Base-by-base conservation (phyloP, 140 eudicot species). In the Erigeron philadelphicus region DNA sequence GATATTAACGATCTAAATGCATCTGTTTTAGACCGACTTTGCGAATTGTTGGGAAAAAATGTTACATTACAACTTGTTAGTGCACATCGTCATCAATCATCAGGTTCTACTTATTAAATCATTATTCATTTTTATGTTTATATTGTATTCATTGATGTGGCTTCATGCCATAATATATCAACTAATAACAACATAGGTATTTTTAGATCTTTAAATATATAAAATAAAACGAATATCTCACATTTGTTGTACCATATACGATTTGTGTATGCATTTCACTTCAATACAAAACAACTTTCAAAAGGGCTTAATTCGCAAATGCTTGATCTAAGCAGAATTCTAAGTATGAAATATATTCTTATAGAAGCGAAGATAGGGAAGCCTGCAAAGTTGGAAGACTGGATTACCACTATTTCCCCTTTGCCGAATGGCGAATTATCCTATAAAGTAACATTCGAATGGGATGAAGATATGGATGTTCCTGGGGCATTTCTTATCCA, bases 401-500 rank as follows among this genome's bases (percentile, higher is more conserved):
- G 96, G 95, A 57, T 64, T 23, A 68, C 75, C 2, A 72, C 75
- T 31, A 31, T 78, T 45, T 68, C 79, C 54, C 75, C 83, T 21
- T 4, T 80, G 16, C 44, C 78, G 18, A 80, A 58, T 18, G 86
- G 76, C 1, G 82, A 79, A 15, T 55, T 79, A 11, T 54, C 81
- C 0, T 89, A 81, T 67, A 74, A 57, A 44, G 87, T 86, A 25
- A 73, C 75, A 6, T 89, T 89, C 66, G 88, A 89, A 18, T 86
- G 87, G 88, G 81, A 77, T 19, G 76, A 81, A 54, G 85, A 73
- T 41, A 31, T 63, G n/a, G 88, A 81, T 46, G 68, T 80, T 67
- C 90, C 90, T 0, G 88, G 90, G 69, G 96, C 95, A 17, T 81
- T 89, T 55, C 66, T 79, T 15, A 44, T 89, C 7, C 78, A 80